Conservation (phyloP, 164 flowering plant genomes). For the Vitis labrusca region DNA sequence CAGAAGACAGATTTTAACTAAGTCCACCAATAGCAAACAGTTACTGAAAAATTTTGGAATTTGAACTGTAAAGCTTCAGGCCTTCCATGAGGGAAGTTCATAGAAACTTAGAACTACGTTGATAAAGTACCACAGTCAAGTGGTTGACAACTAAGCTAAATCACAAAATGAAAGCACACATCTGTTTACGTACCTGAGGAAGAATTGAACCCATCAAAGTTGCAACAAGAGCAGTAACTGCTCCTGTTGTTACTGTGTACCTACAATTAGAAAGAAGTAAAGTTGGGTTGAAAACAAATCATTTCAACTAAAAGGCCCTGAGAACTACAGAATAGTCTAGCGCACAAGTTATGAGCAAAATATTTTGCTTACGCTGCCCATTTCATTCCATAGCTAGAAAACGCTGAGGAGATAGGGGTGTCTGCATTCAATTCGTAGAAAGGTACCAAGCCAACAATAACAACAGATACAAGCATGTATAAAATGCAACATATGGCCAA, state of each 20-base stretch:
- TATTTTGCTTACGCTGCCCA: conserved; percentile 69
- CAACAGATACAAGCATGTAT: conserved; percentile 71
- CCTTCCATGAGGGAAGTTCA: too few species aligned
- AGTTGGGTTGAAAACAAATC: background rate
- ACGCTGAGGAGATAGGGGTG: conserved; percentile 73
- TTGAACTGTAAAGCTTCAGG: too few species aligned
- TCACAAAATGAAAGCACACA: background rate
- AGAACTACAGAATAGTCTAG: background rate
- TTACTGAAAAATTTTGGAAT: too few species aligned
- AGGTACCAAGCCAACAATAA: conserved; percentile 70
- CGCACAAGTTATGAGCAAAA: background rate
- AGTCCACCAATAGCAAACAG: too few species aligned
- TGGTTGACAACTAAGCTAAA: background rate
- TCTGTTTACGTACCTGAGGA: conserved; percentile 3
- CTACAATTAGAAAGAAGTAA: background rate
- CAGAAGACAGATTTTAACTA: too few species aligned
- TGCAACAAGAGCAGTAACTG: background rate
- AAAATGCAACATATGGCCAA: conserved; percentile 46
- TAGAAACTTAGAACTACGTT: too few species aligned
- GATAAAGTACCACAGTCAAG: background rate
- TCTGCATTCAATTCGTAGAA: conserved; percentile 69
- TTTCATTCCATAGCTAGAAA: conserved; percentile 59
- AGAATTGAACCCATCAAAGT: conserved; percentile 6
- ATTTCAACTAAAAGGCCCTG: background rate
- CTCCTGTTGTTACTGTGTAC: conserved; percentile 4